Percentiles rank a stretch among this genome's conserved stretches.
phyloP scores from a whole-genome alignment of 2,329 filamentous ascomycete species.

The Rosellinia necatrix region DNA sequence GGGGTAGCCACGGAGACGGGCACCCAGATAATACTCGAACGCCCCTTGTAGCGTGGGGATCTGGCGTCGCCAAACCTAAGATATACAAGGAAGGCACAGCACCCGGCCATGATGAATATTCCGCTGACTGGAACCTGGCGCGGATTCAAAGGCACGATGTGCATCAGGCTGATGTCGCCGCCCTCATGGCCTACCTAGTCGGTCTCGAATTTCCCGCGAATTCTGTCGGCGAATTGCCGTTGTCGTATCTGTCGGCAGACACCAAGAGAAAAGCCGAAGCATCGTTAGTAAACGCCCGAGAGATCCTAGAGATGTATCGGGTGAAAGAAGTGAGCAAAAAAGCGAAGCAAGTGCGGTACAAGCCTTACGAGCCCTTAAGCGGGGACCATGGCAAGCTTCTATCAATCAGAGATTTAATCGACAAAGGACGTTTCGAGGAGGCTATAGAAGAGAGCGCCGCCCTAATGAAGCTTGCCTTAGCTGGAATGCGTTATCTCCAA shows the following conservation, averaged over 20 bases:
- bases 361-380: constrained; percentile 73
- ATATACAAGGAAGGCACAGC: constrained; percentile 60
- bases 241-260: constrained; percentile 77
- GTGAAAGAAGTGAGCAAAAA: constrained; percentile 90
- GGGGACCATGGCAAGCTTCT: constrained; percentile 61
- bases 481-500: constrained; percentile 90
- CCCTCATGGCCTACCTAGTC: constrained; percentile 90
- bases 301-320: constrained; percentile 92
- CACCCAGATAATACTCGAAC: constrained; percentile 97
- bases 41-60: constrained; percentile 90
- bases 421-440: constrained; percentile 67
- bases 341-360: constrained; percentile 74
- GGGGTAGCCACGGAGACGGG: constrained; percentile 97
- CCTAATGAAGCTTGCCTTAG: constrained; percentile 75
- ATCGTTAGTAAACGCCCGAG: constrained; percentile 79
- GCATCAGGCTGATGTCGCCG: constrained; percentile 88
- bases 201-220: constrained; percentile 93
- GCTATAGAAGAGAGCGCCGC: constrained; percentile 79
- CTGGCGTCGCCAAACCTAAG: constrained; percentile 80
- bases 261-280: constrained; percentile 81
- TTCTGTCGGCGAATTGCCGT: constrained; percentile 88
- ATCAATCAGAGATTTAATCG: constrained; percentile 71
- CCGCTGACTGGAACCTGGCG: constrained; percentile 84
- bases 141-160: constrained; percentile 87
- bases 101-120: constrained; percentile 89